phyloP scores from a whole-genome alignment of 2,329 filamentous ascomycete genomes.

The Colletotrichum ledebouriae region DNA sequence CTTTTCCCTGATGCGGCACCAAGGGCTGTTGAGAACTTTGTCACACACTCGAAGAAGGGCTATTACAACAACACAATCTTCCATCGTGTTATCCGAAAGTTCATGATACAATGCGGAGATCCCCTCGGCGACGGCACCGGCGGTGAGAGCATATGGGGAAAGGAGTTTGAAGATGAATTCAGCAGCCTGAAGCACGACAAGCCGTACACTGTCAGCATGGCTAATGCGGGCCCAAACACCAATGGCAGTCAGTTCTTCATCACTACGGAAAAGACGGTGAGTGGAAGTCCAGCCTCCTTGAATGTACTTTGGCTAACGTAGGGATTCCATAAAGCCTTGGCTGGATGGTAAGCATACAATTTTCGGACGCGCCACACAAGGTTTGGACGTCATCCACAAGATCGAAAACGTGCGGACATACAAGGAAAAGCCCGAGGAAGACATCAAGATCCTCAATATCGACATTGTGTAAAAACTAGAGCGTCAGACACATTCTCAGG shows the following conservation, averaged over 20 bases:
- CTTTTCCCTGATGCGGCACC: constrained; percentile 94
- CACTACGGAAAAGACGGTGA: constrained; percentile 92
- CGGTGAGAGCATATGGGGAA: constrained; percentile 93
- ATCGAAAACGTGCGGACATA: constrained; percentile 92
- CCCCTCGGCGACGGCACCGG: constrained; percentile 90
- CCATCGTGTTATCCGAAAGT: constrained; percentile 96
- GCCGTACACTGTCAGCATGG: constrained; percentile 97
- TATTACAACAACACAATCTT: constrained; percentile 99
- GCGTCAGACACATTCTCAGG: background rate
- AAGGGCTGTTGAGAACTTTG: constrained; percentile 97
- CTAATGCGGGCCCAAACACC: constrained; percentile 94
- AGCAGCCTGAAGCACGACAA: constrained; percentile 93
- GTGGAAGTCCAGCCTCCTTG: constrained; percentile 49
- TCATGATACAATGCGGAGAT: constrained; percentile 95
- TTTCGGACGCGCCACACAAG: constrained; percentile 90
- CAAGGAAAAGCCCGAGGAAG: constrained; percentile 94
- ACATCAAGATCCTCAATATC: constrained; percentile 97
- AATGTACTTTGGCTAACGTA: constrained; percentile 27
- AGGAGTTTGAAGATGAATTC: constrained; percentile 93
- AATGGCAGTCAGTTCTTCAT: constrained; percentile 99
- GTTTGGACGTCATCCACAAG: constrained; percentile 93
- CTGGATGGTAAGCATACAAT: constrained; percentile 96
- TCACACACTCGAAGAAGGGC: constrained; percentile 87
- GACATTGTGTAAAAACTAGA: constrained; percentile 61
- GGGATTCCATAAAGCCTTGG: constrained; percentile 73